Base-by-base conservation (phyloP, 2,329 filamentous ascomycete genomes). In the Fusarium phyllophilum region DNA sequence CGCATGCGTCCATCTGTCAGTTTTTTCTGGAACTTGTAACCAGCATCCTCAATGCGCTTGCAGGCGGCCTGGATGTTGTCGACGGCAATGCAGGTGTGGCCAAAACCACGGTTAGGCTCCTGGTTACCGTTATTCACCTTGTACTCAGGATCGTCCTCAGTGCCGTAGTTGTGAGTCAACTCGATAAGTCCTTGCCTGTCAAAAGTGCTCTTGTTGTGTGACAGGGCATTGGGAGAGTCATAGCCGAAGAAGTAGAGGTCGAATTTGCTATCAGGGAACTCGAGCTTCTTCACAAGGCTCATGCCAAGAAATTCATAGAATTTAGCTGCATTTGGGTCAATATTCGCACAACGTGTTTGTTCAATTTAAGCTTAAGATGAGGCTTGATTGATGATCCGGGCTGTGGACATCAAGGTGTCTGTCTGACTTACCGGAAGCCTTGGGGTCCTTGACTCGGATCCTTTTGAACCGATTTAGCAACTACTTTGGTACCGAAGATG, bases 231-330 rank as follows among this genome's bases (percentile, higher is more conserved):
- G 15, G 94, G 90, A 38, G 90, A 89, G 81, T 97, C 92, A 84
- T 97, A 98, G 68, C 92, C 95, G 68, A 99, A 88, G 85, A 98
- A 98, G 87, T 98, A 98, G 34, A 98, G 90, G 79, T 96, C 94
- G 83, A 98, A 98, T 81, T 97, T 97, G 83, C 90, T 90, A 68
- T 97, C 95, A 20, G 95, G 93, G 80, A 94, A 93, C 72, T 92
- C 86, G 52, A 96, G 87, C 84, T 95, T 93, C 79, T 94, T 91
- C 82, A 98, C 89, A 72, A 95, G 84, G 80, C 88, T 95, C 89
- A 98, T 91, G 78, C 96, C 96, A 24, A 99, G 89, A 82, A 94
- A 93, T 81, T 97, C 92, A 84, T 98, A 99, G 84, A 97, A 99
- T 77, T 96, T 93, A 83, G 98, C 91, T 89, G 81, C 12, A 31